phyloP scores from a whole-genome alignment of 2,329 filamentous ascomycete genomes.

The Fusarium sp. region DNA sequence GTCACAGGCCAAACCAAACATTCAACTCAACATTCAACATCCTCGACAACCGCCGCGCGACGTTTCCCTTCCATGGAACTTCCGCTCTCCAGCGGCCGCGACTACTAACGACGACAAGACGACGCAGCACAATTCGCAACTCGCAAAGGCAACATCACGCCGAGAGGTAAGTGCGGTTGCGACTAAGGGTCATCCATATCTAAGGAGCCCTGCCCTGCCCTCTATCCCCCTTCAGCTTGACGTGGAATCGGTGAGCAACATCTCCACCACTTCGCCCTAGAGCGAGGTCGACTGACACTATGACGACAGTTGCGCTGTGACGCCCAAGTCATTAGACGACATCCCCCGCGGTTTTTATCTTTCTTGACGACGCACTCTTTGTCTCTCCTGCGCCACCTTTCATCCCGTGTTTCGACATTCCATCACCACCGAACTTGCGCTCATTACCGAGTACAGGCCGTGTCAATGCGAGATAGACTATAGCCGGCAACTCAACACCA shows the following conservation, averaged over 20 bases:
- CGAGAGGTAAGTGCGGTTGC: slow-evolving; percentile 33
- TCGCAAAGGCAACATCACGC: slow-evolving; percentile 32
- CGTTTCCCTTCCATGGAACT: slow-evolving; percentile 41
- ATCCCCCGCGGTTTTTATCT: slow-evolving; percentile 14
- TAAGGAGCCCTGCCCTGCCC: slow-evolving; percentile 13
- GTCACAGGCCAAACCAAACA: slow-evolving; percentile 46
- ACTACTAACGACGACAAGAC: slow-evolving; percentile 40
- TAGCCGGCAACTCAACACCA: slow-evolving; percentile 18
- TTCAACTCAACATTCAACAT: slow-evolving; percentile 42
- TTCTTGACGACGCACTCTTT: slow-evolving; percentile 7
- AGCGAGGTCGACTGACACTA: slow-evolving; percentile 33
- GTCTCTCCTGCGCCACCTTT: slow-evolving; percentile 16
- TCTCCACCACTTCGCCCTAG: slow-evolving; percentile 35
- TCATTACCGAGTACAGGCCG: slow-evolving; percentile 17
- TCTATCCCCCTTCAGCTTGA: slow-evolving; percentile 25
- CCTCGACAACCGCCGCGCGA: slow-evolving; percentile 43
- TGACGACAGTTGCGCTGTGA: slow-evolving; percentile 28
- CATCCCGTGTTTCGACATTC: slow-evolving; percentile 11
- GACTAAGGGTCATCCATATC: slow-evolving; percentile 17
- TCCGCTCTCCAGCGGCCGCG: slow-evolving; percentile 45
- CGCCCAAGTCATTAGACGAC: slow-evolving; percentile 15
- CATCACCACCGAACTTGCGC: slow-evolving; percentile 20
- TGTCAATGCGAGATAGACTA: slow-evolving; percentile 31
- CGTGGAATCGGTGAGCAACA: slow-evolving; percentile 43
- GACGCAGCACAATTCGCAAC: slow-evolving; percentile 19